Evolutionary conservation across 73 alveolate genomes (phyloP), one percentile per base, ranked within the genome.

Genomic region (Symbiodinium pilosum): DNA sequence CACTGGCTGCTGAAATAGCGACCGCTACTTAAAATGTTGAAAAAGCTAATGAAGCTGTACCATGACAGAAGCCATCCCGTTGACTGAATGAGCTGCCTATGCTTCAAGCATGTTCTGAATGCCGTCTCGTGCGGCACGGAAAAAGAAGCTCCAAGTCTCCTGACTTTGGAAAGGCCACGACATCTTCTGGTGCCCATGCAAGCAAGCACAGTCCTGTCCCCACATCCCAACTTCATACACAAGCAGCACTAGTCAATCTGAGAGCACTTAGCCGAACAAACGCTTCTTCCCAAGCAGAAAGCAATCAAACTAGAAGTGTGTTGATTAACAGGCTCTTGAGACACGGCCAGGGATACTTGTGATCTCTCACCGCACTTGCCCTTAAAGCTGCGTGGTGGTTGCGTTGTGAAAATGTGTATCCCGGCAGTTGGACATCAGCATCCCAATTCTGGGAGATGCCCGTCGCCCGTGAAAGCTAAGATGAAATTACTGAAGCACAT

Each of bases 71-170:
- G 32, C 21, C 59, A 47, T 47, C 59, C 6, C 59, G 59, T 47
- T 47, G 30, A 24, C 81, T 28, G 81, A 64, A 64, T 32, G 81
- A 64, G 81, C 24, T 64, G 81, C 81, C 81, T 64, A 54, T 54
- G n/a, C 73, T 64, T 64, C 81, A 64, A 64, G 81, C 81, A 64
- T 28, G 81, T 64, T 64, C 41, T 64, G 12, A 24, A n/a, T n/a
- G 34, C 81, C 81, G 81, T 64, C 81, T 64, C 81, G 81, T 64
- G 81, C 81, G 81, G 81, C 81, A 64, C 81, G 81, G 81, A 64
- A 64, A 64, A 64, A 64, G 81, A 64, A 64, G 81, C 81, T 64
- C 81, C 81, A 64, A 64, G 81, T 64, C 81, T 64, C 81, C 30
- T 64, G 81, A 64, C 81, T 38, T 64, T 24, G 30, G 24, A 38